Percentiles rank a stretch among this genome's conserved stretches.
Conservation (phyloP, 208 protist species). For the Acanthamoeba royreba region DNA sequence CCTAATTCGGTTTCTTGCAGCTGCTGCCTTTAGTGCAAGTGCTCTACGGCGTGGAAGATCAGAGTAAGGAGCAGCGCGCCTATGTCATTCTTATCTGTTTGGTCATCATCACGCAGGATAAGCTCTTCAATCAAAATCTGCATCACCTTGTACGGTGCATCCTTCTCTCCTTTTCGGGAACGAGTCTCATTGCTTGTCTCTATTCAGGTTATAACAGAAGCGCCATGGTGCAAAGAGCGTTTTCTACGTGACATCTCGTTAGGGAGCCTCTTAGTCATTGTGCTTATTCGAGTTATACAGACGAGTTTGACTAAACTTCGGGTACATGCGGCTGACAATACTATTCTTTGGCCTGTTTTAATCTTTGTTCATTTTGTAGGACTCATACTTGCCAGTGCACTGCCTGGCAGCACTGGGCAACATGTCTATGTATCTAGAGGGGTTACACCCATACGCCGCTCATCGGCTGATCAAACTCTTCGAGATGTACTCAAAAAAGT, state of each 20-base stretch:
- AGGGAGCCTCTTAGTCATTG: constrained; percentile 15
- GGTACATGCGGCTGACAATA: too few species aligned
- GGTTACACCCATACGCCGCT: neutral
- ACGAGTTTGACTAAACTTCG: neutral
- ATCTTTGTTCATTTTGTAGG: neutral
- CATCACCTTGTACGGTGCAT: neutral
- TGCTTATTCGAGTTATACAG: neutral
- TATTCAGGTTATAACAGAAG: neutral
- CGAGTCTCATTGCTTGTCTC: neutral
- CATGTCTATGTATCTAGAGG: neutral
- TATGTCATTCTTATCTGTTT: constrained; percentile 18
- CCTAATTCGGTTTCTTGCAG: neutral
- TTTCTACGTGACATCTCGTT: neutral
- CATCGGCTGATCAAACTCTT: constrained; percentile 34
- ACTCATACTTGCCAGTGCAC: neutral
- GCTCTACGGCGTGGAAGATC: neutral
- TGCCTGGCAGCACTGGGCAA: constrained; percentile 18
- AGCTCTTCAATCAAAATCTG: constrained; percentile 18
- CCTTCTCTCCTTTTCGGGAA: neutral
- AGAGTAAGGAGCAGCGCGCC: neutral
- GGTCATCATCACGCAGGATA: constrained; percentile 16
- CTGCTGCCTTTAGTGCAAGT: neutral
- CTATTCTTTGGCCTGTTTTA: too few species aligned
- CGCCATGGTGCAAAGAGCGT: neutral
- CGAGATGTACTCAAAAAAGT: neutral